Evolutionary conservation across 2,329 filamentous ascomycete species (phyloP).

Genomic region (Verticillium klebahnii): DNA sequence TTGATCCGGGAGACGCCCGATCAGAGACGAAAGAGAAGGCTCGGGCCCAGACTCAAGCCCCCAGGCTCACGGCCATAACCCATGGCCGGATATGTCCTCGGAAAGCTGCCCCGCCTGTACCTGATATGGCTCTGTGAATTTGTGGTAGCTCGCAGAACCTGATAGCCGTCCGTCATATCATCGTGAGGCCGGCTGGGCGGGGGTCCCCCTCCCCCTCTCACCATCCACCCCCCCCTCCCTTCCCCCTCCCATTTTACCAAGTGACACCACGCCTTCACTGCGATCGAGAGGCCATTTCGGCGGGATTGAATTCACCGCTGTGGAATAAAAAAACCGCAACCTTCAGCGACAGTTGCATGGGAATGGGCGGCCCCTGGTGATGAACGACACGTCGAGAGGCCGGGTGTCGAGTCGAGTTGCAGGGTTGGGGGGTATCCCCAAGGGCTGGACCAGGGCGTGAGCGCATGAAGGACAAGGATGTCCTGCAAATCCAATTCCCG

Average conservation of each 20-base stretch:
- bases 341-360: background rate
- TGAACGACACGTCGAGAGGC: background rate
- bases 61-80: background rate
- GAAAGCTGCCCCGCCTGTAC: background rate
- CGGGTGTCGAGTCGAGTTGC: background rate
- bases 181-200: background rate
- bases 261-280: background rate
- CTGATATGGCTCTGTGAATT: background rate
- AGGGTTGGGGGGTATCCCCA: background rate
- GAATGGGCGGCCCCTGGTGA: background rate
- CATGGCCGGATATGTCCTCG: background rate
- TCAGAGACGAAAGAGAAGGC: background rate
- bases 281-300: background rate
- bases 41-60: background rate
- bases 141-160: background rate
- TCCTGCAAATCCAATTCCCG: background rate
- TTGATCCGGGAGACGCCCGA: background rate
- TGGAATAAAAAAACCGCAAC: background rate
- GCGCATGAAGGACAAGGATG: background rate
- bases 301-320: background rate
- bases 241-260: background rate
- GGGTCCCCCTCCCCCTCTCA: background rate
- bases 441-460: background rate
- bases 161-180: background rate
- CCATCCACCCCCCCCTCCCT: background rate